A percentile compares a stretch with the other conserved stretches of the same genome.
These are phyloP conservation scores for Lactarius vividus DNA, from an alignment of 768 basidiomycete species.

Conservation along the genomic window DNA sequence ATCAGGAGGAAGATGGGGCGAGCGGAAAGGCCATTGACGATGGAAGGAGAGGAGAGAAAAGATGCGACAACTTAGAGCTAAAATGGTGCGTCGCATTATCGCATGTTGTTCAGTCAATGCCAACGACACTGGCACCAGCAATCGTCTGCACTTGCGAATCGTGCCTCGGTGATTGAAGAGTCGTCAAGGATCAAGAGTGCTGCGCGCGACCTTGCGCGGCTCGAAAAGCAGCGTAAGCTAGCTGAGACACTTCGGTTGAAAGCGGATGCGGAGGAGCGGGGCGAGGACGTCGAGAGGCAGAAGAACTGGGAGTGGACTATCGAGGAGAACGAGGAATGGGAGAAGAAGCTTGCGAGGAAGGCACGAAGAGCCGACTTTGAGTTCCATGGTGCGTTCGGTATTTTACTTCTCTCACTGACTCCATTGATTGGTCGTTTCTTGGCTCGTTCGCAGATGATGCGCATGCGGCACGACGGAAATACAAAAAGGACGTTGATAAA, in stretches of 20 bases:
- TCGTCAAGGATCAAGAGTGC: slow-evolving; percentile 72
- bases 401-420: not conserved
- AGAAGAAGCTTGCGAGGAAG: slow-evolving; percentile 83
- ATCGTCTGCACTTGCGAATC: slow-evolving; percentile 77
- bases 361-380: slow-evolving; percentile 82
- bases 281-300: slow-evolving; percentile 87
- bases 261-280: slow-evolving; percentile 84
- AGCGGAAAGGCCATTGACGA: slow-evolving; percentile 16
- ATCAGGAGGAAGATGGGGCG: slow-evolving; percentile 5
- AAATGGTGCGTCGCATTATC: slow-evolving; percentile 15
- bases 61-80: slow-evolving; percentile 23
- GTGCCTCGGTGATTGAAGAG: slow-evolving; percentile 83
- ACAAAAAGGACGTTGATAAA: slow-evolving; percentile 87
- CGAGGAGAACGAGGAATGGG: slow-evolving; percentile 96
- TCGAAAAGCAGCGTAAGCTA: slow-evolving; percentile 87
- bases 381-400: slow-evolving; percentile 73
- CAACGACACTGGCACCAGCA: slow-evolving; percentile 45
- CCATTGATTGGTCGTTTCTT: not conserved
- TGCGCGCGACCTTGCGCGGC: slow-evolving; percentile 73
- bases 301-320: slow-evolving; percentile 96
- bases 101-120: not conserved
- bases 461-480: slow-evolving; percentile 82
- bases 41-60: slow-evolving; percentile 28
- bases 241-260: slow-evolving; percentile 84
- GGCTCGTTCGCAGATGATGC: slow-evolving; percentile 64